Base-by-base conservation (phyloP, 768 basidiomycete genomes). In the Lentinula sp. region DNA sequence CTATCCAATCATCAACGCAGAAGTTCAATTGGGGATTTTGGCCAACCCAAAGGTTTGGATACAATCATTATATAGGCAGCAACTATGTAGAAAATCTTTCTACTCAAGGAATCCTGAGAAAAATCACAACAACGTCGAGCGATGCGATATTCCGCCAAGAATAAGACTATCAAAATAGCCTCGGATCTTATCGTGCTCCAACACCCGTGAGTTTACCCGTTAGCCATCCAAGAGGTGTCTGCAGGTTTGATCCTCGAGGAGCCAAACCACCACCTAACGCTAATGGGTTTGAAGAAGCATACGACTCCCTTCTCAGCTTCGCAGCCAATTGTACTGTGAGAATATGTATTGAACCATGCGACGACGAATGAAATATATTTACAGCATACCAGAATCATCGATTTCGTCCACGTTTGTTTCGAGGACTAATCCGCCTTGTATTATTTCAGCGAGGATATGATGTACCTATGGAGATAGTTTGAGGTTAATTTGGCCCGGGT, bases 401-500 rank as follows among this genome's bases (percentile, higher is more conserved):
- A 94, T 94, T 69, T 92, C 91, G 58, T 91, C 90, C 28, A 93
- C 86, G 72, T 92, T 93, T 12, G 96, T 99, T 73, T 99, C 97
- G 46, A 98, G 79, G 8, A 98, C 97, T 41, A 98, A 80, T 5
- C 97, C 97, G 15, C 95, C 96, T 75, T 98, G 95, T 28, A 99
- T 92, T 57, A 98, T 87, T 74, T 98, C 97, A n/a, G 89, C 81
- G 50, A 99, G 82, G 57, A 98, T 93, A 66, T 96, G 91, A 68
- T 98, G 95, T 3, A 91, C 95, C 94, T 96, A 60, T 48, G 20
- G 35, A 37, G 46, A 58, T 33, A 61, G 37, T 50, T 20, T 35
- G 2, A 60, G 33, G 16, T 20, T 28, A 43, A 35, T 23, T 23
- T 46, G 49, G 23, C 13, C 36, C 16, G 33, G 33, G 10, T 48